Percentiles rank a stretch among this genome's conserved stretches.
phyloP scores from a whole-genome alignment of 2,329 filamentous ascomycete genomes.

The Penicillium sp. region DNA sequence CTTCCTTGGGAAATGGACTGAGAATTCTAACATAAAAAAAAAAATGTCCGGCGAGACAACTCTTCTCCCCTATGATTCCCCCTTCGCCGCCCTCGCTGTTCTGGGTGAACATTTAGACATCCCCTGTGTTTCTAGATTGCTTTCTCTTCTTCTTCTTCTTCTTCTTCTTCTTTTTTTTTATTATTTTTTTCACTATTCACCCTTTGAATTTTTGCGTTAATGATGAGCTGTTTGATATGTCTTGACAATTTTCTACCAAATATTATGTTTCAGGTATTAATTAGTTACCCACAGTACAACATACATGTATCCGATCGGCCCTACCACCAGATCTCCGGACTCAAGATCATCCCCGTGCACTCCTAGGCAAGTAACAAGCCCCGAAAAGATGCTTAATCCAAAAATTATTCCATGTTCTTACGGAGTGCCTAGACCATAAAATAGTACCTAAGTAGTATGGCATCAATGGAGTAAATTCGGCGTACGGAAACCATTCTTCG shows the following conservation, averaged over 20 bases:
- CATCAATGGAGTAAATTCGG: neutral
- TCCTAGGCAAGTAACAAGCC: neutral
- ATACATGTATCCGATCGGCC: neutral
- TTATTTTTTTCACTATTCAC: too few species aligned
- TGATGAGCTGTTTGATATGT: neutral
- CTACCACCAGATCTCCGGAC: neutral
- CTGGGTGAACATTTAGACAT: constrained; percentile 10
- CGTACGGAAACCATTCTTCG: neutral
- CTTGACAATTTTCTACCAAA: neutral
- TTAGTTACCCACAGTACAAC: neutral
- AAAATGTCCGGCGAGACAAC: constrained; percentile 1
- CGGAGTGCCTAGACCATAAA: too few species aligned
- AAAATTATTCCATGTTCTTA: too few species aligned
- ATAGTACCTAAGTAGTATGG: neutral
- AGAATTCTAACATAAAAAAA: neutral
- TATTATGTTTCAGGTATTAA: neutral
- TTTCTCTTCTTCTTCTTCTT: neutral
- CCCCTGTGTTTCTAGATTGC: constrained; percentile 6
- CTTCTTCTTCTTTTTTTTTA: too few species aligned
- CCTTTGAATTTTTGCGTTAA: neutral
- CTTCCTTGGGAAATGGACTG: neutral
- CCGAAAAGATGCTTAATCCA: neutral
- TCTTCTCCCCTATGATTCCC: constrained; percentile 6
- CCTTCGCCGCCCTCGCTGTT: neutral
- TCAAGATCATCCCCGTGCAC: neutral